A percentile compares a stretch with the other conserved stretches of the same genome.
Evolutionary conservation across 495 filamentous ascomycete species (phyloP).

Genomic region (Neurospora tetraspora): DNA sequence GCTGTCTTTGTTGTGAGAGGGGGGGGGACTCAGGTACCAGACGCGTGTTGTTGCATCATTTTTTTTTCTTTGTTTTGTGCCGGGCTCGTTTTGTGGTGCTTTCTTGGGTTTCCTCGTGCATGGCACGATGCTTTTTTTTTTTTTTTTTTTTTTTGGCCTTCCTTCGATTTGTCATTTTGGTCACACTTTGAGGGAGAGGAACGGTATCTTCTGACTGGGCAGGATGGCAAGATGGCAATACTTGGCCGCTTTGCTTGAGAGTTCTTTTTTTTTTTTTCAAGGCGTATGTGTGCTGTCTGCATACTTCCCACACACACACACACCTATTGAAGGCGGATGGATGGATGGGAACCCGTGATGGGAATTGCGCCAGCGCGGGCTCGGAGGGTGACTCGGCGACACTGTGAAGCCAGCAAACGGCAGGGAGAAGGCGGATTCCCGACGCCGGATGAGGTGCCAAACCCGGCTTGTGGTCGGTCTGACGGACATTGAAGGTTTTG

Average conservation of each 20-base stretch:
- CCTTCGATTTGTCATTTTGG: not conserved
- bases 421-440: not conserved
- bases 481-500: not conserved
- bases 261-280: not conserved
- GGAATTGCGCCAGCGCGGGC: not conserved
- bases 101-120: not conserved
- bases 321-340: not conserved
- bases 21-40: not conserved
- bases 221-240: not conserved
- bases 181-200: not conserved
- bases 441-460: not conserved
- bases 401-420: not conserved
- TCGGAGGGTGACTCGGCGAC: not conserved
- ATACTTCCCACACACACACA: not conserved
- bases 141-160: not conserved
- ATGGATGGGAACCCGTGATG: not conserved
- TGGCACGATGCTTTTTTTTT: not conserved
- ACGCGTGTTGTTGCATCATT: not conserved
- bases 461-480: not conserved
- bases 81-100: not conserved
- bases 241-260: not conserved
- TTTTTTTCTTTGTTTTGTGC: not conserved
- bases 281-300: not conserved
- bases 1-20: not conserved
- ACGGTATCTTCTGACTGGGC: not conserved